Evolutionary conservation across 1,284 basidiomycete genomes (phyloP).

Genomic region (Leucoagaricus sp.): DNA sequence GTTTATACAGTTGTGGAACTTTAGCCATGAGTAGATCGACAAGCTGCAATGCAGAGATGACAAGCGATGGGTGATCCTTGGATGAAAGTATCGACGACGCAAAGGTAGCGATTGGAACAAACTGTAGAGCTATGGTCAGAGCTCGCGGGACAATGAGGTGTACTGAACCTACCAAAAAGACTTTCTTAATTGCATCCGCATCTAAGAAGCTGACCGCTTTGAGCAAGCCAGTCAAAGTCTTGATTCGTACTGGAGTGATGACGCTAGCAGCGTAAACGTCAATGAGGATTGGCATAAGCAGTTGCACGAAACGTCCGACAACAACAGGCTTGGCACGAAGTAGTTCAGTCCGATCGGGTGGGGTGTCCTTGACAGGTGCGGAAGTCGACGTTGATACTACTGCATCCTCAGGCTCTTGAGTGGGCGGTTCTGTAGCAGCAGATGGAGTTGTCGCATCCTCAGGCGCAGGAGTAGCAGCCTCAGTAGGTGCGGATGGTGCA

Average conservation of each 20-base stretch:
- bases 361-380: constrained; percentile 35
- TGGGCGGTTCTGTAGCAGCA: constrained; percentile 26
- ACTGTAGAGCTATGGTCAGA: constrained; percentile 45
- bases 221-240: constrained; percentile 82
- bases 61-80: constrained; percentile 83
- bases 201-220: constrained; percentile 91
- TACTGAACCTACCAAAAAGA: constrained; percentile 61
- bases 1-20: constrained; percentile 80
- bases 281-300: constrained; percentile 89
- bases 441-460: constrained; percentile 26
- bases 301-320: constrained; percentile 82
- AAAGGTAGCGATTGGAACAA: constrained; percentile 89
- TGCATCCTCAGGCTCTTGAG: constrained; percentile 37
- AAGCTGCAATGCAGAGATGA: constrained; percentile 86
- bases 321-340: constrained; percentile 74
- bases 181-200: constrained; percentile 69
- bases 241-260: constrained; percentile 79
- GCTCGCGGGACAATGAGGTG: not conserved
- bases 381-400: constrained; percentile 27
- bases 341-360: constrained; percentile 65
- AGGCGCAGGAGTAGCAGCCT: constrained; percentile 29
- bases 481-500: constrained; percentile 30
- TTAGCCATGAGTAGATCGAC: constrained; percentile 88
- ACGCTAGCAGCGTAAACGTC: constrained; percentile 97
- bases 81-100: constrained; percentile 91